Base-by-base conservation (phyloP, 2,329 filamentous ascomycete species). In the Myriosclerotinia scirpicola region DNA sequence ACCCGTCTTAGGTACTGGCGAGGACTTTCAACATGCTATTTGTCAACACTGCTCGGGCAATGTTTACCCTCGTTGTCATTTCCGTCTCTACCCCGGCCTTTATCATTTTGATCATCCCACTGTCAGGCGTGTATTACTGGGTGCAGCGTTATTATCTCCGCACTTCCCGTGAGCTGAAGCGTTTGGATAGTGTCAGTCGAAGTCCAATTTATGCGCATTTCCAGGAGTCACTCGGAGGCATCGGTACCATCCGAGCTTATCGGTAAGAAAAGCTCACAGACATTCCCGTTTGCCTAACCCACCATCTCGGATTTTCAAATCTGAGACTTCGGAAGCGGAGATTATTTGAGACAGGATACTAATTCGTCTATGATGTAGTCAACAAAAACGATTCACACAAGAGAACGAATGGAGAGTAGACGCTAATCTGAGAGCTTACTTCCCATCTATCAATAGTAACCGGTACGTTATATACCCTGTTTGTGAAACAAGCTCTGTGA, bases 321-420 rank as follows among this genome's bases (percentile, higher is more conserved):
- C 15, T 20, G n/a, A 50, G 34, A 38, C 44, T 20, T 60, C 30
- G 30, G 14, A 60, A 60, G 50, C 58, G 44, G 58, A 60, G 34
- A 54, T 63, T 63, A 40, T 63, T 34, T 14, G 48, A 54, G 22
- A 44, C 56, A 48, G 30, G 48, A 15, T 60, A 44, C 64, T 65
- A 52, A 65, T 42, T 34, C 7, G 26, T 53, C 22, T 22, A 36
- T 65, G 36, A 36, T 60, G 60, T 44, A 65, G 64, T 69, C 94
- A 99, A 77, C 88, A 96, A 78, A 83, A 87, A 70, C 86, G 95
- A 67, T 99, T 99, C 78, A 86, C 91, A 69, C 82, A 91, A 67
- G 96, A 99, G 78, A 99, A 98, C 73, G 93, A 99, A 82, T 97
- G 93, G 92, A 90, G 95, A 54, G 91, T 98, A 69, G 95, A 99